Evolutionary conservation across 2,329 filamentous ascomycete genomes (phyloP).

Genomic region (Cladosporium colombiae): DNA sequence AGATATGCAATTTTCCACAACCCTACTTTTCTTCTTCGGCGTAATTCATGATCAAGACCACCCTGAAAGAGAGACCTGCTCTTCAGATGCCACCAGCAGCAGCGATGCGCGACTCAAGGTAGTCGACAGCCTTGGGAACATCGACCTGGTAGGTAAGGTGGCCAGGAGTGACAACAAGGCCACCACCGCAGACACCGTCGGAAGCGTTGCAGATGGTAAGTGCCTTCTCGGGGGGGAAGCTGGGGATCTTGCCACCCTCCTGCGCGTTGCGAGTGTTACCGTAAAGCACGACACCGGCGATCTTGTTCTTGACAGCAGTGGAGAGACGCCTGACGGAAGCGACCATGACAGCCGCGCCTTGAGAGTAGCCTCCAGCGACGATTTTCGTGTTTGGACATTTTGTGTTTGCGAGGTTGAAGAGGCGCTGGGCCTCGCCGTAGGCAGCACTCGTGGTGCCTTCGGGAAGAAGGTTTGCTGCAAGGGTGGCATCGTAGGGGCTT

Average conservation of each 20-base stretch:
- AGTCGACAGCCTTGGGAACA: constrained; percentile 31
- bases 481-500: constrained; percentile 27
- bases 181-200: constrained; percentile 41
- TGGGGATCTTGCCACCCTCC: constrained; percentile 39
- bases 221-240: constrained; percentile 37
- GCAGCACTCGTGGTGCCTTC: constrained; percentile 28
- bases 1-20: neutral
- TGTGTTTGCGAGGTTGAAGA: constrained; percentile 30
- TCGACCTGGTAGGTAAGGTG: constrained; percentile 38
- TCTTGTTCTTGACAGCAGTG: constrained; percentile 31
- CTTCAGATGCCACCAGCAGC: constrained; percentile 10
- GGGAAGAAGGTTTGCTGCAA: constrained; percentile 27
- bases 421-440: constrained; percentile 26
- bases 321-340: constrained; percentile 36
- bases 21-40: neutral
- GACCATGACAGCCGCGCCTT: constrained; percentile 44
- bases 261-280: constrained; percentile 45
- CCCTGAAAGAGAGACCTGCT: neutral
- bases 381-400: constrained; percentile 34
- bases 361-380: constrained; percentile 37
- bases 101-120: constrained; percentile 28
- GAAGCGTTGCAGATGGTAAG: constrained; percentile 39
- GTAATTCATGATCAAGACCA: neutral
- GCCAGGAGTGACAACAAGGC: constrained; percentile 36
- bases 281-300: constrained; percentile 44